A percentile compares a stretch with the other conserved stretches of the same genome.
These are phyloP conservation scores for Sporothrix brunneoviolacea DNA, from an alignment of 2,329 filamentous ascomycete genomes.

Conservation along the genomic window DNA sequence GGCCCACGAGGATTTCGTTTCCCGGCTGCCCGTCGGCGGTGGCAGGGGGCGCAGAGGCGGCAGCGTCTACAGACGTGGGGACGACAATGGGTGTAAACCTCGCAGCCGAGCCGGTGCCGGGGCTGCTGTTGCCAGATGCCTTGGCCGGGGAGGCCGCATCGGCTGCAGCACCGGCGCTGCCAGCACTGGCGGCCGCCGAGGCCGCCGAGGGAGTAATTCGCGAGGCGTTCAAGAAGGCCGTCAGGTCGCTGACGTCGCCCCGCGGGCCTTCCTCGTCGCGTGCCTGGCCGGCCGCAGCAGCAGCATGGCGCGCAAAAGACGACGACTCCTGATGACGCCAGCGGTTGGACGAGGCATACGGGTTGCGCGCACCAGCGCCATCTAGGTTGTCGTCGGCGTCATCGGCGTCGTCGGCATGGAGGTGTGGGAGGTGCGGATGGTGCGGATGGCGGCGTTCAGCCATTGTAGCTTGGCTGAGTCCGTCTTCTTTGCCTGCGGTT, in stretches of 20 bases:
- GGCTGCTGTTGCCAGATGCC: neutral
- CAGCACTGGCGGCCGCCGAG: constrained; percentile 18
- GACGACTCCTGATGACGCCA: constrained; percentile 61
- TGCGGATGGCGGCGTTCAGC: constrained; percentile 9
- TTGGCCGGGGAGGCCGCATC: neutral
- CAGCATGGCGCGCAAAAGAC: constrained; percentile 46
- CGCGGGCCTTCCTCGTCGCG: constrained; percentile 36
- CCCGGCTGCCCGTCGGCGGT: constrained; percentile 23
- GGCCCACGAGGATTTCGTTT: constrained; percentile 62
- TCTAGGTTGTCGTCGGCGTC: constrained; percentile 18
- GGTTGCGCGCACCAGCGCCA: constrained; percentile 40
- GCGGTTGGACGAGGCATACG: constrained; percentile 48
- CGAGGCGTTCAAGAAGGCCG: constrained; percentile 49
- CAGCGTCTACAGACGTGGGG: neutral
- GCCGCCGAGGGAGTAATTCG: constrained; percentile 39
- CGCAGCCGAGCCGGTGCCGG: neutral
- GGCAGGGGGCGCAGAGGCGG: neutral
- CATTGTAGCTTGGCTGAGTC: constrained; percentile 17
- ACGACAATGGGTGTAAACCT: constrained; percentile 16
- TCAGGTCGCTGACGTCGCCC: constrained; percentile 43
- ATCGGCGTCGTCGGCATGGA: neutral
- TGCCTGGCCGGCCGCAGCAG: constrained; percentile 23
- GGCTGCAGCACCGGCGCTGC: neutral
- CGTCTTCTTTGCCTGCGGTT: no score
- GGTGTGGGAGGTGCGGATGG: constrained; percentile 1